Base-by-base conservation (phyloP, 139 green algal genomes). In the Astrephomene gubernaculifera region DNA sequence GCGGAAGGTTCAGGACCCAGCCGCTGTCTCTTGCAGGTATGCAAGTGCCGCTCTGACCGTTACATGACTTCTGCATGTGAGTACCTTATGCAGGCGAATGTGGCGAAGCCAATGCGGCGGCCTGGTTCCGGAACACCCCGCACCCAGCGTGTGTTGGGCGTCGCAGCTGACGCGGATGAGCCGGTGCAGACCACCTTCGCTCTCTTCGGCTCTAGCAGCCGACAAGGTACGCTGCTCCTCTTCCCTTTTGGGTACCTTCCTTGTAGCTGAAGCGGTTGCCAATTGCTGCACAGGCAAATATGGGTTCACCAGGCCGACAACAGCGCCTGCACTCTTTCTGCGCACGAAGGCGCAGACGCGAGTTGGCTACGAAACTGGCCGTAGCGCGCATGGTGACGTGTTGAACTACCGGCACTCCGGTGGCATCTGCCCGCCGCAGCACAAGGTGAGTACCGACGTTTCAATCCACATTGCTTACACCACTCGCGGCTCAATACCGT, bases 371-470 rank as follows among this genome's bases (percentile, higher is more conserved):
- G 76, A 88, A 1, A 25, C 35, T 14, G 44, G n/a, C 35, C 54
- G 60, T 19, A 25, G 29, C 22, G 68, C 44, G 38, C 43, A 91
- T 70, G 38, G 64, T 9, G 85, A 91, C 71, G 79, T 91, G 33
- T 63, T 90, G 54, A 63, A 65, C 21, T 90, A 93, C 85, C 72
- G 89, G 24, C 72, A 88, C 74, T 89, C 83, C 6, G 88, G 73
- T 5, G 87, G 89, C 80, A 90, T 92, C 83, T 91, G 89, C 68
- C 80, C 87, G 4, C 45, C 63, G 35, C 83, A 88, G 29, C 90
- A 91, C 60, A 87, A 91, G 85, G 83, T 91, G 31, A 9, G 87
- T 4, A n/a, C n/a, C n/a, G n/a, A n/a, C n/a, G n/a, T n/a, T n/a
- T n/a, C n/a, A n/a, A n/a, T n/a, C n/a, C n/a, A n/a, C n/a, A n/a